Base-by-base conservation (phyloP, 139 green algal genomes). In the Helicosporidium sp. region DNA sequence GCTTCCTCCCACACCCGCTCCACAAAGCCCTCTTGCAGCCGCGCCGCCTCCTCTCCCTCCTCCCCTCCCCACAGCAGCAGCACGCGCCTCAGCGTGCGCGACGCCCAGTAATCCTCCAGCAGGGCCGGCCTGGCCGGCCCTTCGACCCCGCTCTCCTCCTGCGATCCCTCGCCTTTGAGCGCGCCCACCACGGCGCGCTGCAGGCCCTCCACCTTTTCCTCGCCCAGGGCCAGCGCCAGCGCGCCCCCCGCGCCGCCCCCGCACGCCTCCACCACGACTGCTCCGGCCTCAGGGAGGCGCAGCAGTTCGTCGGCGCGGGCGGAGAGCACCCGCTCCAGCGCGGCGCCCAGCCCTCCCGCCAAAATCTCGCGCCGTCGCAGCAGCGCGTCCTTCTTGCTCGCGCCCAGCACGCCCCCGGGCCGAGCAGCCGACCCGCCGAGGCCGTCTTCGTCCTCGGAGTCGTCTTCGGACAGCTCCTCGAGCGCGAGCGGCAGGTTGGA, bases 321-420 rank as follows among this genome's bases (percentile, higher is more conserved):
- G 1, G 46, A 41, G 35, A 61, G 64, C 34, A 63, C 46, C 8
- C 34, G 45, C 6, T 55, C 40, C 45, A 87, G 63, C 31, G 44
- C 49, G 1, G 49, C 51, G 3, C 52, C 67, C 40, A 86, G 58
- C 41, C 73, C 70, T 6, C 41, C 23, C 10, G 61, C 62, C 24
- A 93, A 60, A 49, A 93, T 43, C 70, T 90, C 80, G 3, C 43
- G 47, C 19, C 72, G 52, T 26, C 81, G 55, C 10, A 71, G 3
- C 15, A 35, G 18, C 0, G 54, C 34, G 36, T 81, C 75, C 56
- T 93, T 90, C 53, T 84, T 83, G 68, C 75, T 85, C 17, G 66
- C 36, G 8, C 79, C 80, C 26, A 92, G 51, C 2, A 46, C 49
- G 7, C 46, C 49, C 6, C 25, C 25, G n/a, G 24, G 8, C 35